Percentiles rank a stretch among this genome's conserved stretches.
These are phyloP conservation scores for Lasiosphaeria miniovina DNA, from an alignment of 495 filamentous ascomycete species.

Conservation along the genomic window DNA sequence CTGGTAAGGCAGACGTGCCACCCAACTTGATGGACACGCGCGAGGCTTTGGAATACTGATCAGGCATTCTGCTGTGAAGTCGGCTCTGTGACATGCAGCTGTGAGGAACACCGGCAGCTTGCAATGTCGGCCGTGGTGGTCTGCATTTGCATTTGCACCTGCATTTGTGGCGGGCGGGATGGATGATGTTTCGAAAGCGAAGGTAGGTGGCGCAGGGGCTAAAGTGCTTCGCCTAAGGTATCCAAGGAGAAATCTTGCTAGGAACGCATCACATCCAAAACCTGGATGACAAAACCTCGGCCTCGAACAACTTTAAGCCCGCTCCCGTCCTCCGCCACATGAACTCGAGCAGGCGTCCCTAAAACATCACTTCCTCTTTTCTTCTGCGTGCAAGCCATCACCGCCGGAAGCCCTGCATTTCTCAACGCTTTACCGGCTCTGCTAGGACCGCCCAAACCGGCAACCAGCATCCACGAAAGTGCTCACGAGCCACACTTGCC, in stretches of 20 bases:
- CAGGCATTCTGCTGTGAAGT: slow-evolving; percentile 19
- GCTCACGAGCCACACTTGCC: not conserved
- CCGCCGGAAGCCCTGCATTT: not conserved
- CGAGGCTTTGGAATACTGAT: slow-evolving; percentile 20
- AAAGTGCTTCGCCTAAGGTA: not conserved
- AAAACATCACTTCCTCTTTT: not conserved
- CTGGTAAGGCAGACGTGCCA: slow-evolving; percentile 23
- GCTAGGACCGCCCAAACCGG: not conserved
- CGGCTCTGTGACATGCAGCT: not conserved
- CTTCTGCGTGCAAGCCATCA: not conserved
- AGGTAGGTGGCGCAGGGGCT: not conserved
- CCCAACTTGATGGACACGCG: slow-evolving; percentile 38
- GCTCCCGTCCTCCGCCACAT: not conserved
- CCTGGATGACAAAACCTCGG: not conserved
- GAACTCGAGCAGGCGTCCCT: not conserved
- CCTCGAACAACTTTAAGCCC: not conserved
- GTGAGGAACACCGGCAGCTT: not conserved
- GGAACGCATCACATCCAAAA: not conserved
- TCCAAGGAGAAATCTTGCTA: not conserved
- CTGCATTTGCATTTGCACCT: no score
- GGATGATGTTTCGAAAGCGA: no score
- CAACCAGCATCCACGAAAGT: not conserved
- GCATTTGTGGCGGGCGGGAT: no score
- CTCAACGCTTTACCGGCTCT: no score
- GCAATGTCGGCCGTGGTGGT: no score